A percentile compares a stretch with the other conserved stretches of the same genome.
phyloP scores from a whole-genome alignment of 2,329 filamentous ascomycete species.

The Fusarium sp. region DNA sequence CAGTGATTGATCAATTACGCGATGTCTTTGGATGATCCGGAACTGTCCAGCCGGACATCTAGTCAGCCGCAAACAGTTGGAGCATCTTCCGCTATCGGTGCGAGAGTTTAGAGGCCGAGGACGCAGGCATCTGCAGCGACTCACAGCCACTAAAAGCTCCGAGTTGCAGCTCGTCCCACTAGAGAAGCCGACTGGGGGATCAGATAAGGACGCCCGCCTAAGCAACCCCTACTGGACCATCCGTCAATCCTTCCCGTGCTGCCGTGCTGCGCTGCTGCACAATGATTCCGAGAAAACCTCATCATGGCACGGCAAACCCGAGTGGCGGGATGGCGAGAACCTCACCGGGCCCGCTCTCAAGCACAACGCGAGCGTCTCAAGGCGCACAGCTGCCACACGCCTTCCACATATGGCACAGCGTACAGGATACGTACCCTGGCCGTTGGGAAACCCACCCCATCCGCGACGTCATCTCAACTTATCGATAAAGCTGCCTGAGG shows the following conservation, averaged over 20 bases:
- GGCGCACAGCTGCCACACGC: slow-evolving; percentile 12
- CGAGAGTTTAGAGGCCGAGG: background rate
- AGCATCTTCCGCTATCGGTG: slow-evolving; percentile 33
- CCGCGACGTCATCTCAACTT: slow-evolving; percentile 43
- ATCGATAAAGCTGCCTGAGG: slow-evolving; percentile 43
- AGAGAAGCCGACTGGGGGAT: slow-evolving; percentile 33
- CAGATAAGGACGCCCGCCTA: slow-evolving; percentile 21
- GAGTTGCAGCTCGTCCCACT: slow-evolving; percentile 13
- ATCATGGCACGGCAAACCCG: slow-evolving; percentile 20
- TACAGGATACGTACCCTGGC: slow-evolving; percentile 33
- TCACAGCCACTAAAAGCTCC: slow-evolving; percentile 20
- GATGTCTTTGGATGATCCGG: background rate
- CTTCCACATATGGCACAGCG: slow-evolving; percentile 28
- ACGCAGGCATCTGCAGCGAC: background rate
- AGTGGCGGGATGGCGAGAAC: slow-evolving; percentile 29
- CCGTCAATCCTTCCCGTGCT: slow-evolving; percentile 6
- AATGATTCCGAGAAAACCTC: slow-evolving; percentile 32
- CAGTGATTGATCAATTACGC: slow-evolving; percentile 9
- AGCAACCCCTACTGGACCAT: slow-evolving; percentile 19
- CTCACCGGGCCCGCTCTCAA: slow-evolving; percentile 30
- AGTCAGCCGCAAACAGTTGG: slow-evolving; percentile 10
- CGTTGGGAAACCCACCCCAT: slow-evolving; percentile 38
- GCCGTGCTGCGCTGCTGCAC: background rate
- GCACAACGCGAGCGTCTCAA: slow-evolving; percentile 13
- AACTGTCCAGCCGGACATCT: background rate